Conservation (phyloP, 352 stramenopile species). For the Phytophthora gonapodyides region DNA sequence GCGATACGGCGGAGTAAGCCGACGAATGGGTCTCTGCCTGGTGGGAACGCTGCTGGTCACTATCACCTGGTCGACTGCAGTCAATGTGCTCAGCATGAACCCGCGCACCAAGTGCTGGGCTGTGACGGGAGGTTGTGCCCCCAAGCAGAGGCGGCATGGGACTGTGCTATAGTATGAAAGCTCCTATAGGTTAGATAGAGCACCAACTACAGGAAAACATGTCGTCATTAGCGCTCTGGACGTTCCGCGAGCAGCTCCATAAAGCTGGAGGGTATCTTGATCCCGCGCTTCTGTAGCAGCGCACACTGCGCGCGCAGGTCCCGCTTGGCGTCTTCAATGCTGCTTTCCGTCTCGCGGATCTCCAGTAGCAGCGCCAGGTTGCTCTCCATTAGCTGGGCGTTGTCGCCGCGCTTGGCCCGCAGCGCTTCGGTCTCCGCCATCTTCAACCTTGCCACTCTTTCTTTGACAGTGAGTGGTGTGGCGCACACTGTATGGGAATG, state of each 20-base stretch:
- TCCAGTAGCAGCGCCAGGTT: conserved; percentile 60
- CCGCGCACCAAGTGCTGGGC: conserved; percentile 42
- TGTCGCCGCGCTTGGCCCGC: conserved; percentile 38
- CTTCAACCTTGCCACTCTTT: not conserved
- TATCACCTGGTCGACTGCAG: conserved; percentile 25
- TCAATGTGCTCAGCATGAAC: conserved; percentile 49
- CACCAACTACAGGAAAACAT: not conserved
- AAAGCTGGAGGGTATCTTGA: conserved; percentile 38
- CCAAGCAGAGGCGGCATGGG: conserved; percentile 3
- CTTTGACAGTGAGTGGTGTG: too few relatives aligned
- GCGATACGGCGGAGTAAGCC: conserved; percentile 27
- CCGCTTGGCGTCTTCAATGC: conserved; percentile 38
- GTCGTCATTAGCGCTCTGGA: not conserved
- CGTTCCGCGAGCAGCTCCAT: conserved; percentile 32
- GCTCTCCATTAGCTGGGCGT: conserved; percentile 59
- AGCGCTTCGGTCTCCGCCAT: conserved; percentile 34
- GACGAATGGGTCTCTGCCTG: conserved; percentile 26
- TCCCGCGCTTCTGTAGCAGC: conserved; percentile 30
- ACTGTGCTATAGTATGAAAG: not conserved
- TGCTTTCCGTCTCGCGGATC: conserved; percentile 50
- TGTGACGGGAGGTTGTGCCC: conserved; percentile 46
- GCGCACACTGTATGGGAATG: too few relatives aligned
- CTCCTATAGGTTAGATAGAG: not conserved
- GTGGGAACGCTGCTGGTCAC: conserved; percentile 27
- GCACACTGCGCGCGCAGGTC: conserved; percentile 36